Evolutionary conservation across 768 basidiomycete genomes (phyloP), one percentile per base, ranked within the genome.

Genomic region (Pleurotus sapidus): DNA sequence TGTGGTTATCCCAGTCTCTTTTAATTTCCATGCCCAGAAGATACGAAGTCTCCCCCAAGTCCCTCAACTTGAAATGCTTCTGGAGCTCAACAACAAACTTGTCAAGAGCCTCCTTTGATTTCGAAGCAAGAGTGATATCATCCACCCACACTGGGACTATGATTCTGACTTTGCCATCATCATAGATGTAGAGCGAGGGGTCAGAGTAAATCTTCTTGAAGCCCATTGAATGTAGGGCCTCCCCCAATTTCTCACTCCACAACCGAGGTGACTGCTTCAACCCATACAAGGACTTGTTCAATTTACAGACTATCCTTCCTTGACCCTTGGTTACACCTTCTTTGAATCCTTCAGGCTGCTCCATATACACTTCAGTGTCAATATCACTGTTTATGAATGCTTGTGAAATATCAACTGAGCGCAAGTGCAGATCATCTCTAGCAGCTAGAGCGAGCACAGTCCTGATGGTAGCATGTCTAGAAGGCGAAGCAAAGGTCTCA

Each of bases 361-460:
- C 43, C 70, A 75, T 70, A 60, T 72, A 74, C 42, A 74, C 64
- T 20, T 20, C 66, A 65, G n/a, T 61, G 63, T 67, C 63, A 6
- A 73, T 57, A 6, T 61, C 53, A 9, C 67, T 65, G 61, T 75
- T 66, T 20, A 71, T 64, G 61, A 68, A 75, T 1, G 71, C 70
- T n/a, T 62, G 57, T 2, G 65, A 66, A 18, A 75, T 67, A 63
- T 75, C 74, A 12, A 70, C 59, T 57, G 69, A 69, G 18, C 67
- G 57, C 2, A 75, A 58, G 14, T 68, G 57, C 42, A 70, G 63
- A 58, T 69, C 69, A 37, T 68, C 58, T 2, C 58, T 17, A 0
- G 69, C 72, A 40, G 69, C 71, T 1, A 72, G 8, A 3, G 74
- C 70, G 2, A 74, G 54, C 14, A 75, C 63, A 4, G 61, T 48